These are phyloP conservation scores for Clonostachys solani DNA, from an alignment of 2,329 filamentous ascomycete species.

Conservation along the genomic window DNA sequence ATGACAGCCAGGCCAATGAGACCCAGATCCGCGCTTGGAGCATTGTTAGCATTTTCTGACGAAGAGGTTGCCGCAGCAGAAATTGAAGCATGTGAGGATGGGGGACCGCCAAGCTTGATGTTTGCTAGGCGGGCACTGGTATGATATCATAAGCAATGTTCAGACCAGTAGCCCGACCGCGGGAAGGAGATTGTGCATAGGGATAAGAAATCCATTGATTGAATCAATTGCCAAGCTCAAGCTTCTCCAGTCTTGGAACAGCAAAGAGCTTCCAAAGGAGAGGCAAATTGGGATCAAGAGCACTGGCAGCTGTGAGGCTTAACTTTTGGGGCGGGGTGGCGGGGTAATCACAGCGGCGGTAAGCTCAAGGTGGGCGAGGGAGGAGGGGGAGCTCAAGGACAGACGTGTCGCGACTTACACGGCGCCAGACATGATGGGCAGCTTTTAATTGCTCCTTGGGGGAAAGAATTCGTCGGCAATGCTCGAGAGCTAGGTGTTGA, in stretches of 20 bases:
- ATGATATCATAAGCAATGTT: conserved; percentile 28
- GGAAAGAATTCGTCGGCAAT: conserved; percentile 3
- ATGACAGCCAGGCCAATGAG: conserved; percentile 92
- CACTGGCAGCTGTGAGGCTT: too few species aligned
- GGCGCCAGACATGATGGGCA: conserved; percentile 57
- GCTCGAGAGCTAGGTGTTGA: not conserved
- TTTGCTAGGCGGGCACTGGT: conserved; percentile 70
- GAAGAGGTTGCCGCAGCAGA: conserved; percentile 12
- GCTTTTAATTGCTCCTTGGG: not conserved
- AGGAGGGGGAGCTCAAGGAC: conserved; percentile 14
- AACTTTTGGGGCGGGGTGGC: conserved; percentile 28
- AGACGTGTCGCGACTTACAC: conserved; percentile 51
- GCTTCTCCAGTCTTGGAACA: too few species aligned
- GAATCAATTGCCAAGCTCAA: too few species aligned
- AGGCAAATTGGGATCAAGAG: too few species aligned
- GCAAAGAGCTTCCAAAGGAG: too few species aligned
- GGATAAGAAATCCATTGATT: not conserved
- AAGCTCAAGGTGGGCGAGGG: conserved; percentile 4
- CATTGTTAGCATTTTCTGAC: conserved; percentile 50
- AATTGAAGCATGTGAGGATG: conserved; percentile 27
- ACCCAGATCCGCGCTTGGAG: conserved; percentile 77
- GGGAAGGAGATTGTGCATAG: too few species aligned
- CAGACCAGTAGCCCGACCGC: conserved; percentile 10
- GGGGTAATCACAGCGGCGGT: conserved; percentile 21
- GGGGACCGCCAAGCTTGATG: conserved; percentile 63